phyloP scores from a whole-genome alignment of 768 basidiomycete species.

The Lactarius vividus region DNA sequence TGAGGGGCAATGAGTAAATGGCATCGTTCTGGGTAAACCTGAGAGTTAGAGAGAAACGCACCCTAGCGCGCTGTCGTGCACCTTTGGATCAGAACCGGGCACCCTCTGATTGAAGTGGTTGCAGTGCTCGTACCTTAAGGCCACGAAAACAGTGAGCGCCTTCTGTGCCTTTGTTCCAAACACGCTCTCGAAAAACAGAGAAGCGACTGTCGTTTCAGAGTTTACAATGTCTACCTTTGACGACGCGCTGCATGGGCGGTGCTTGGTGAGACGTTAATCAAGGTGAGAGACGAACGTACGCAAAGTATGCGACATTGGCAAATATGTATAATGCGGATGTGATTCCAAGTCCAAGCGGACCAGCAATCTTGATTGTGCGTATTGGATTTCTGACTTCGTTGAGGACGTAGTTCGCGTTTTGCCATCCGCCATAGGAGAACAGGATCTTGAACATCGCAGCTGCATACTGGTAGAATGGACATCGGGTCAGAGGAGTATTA shows the following conservation, averaged over 20 bases:
- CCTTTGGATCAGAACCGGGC: neutral
- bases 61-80: slow-evolving; percentile 37
- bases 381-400: slow-evolving; percentile 60
- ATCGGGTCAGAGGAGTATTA: neutral
- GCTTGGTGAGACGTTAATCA: neutral
- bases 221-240: slow-evolving; percentile 48
- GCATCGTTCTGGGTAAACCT: neutral
- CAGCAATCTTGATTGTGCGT: slow-evolving; percentile 60
- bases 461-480: slow-evolving; percentile 44
- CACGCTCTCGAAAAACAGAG: slow-evolving; percentile 57
- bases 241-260: slow-evolving; percentile 35
- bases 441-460: slow-evolving; percentile 61
- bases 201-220: slow-evolving; percentile 55
- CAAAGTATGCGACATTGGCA: slow-evolving; percentile 58
- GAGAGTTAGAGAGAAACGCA: slow-evolving; percentile 22
- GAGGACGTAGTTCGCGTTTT: slow-evolving; percentile 55
- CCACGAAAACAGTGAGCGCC: slow-evolving; percentile 56
- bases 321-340: slow-evolving; percentile 53
- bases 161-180: slow-evolving; percentile 52
- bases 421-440: slow-evolving; percentile 50
- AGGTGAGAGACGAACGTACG: slow-evolving; percentile 34
- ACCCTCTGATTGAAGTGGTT: neutral
- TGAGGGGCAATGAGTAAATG: neutral
- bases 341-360: slow-evolving; percentile 54
- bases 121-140: slow-evolving; percentile 43